Evolutionary conservation across 2,329 filamentous ascomycete genomes (phyloP).

Genomic region (Pleochaeta shiraiana): DNA sequence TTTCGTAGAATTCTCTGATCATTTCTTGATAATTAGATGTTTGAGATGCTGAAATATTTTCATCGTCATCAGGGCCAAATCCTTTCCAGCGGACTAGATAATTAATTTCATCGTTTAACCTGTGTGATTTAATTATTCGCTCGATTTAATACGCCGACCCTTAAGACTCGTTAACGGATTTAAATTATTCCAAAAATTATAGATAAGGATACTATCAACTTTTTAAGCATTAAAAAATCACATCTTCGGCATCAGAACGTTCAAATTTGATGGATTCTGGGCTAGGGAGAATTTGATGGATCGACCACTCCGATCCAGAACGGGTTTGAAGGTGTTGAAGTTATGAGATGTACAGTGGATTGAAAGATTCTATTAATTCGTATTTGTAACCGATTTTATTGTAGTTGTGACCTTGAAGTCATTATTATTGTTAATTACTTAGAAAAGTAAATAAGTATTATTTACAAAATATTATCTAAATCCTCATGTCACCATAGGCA

Average conservation of each 20-base stretch:
- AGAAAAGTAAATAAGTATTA: too few relatives aligned
- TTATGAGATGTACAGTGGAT: too few relatives aligned
- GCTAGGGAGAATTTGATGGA: too few relatives aligned
- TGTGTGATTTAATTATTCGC: neutral
- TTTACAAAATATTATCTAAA: too few relatives aligned
- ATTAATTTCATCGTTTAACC: neutral
- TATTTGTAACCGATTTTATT: too few relatives aligned
- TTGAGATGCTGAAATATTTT: neutral
- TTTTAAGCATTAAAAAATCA: neutral
- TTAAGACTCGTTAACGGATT: neutral
- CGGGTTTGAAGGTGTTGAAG: too few relatives aligned
- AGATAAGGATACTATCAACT: neutral
- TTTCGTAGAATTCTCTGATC: neutral
- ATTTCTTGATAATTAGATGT: neutral
- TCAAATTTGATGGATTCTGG: neutral
- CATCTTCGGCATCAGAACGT: neutral
- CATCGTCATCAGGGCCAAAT: neutral
- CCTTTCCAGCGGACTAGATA: neutral
- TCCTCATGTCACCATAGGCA: too few relatives aligned
- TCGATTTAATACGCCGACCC: neutral
- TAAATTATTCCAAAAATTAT: neutral
- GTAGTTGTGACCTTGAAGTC: too few relatives aligned
- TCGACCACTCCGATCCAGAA: too few relatives aligned
- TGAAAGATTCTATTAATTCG: too few relatives aligned
- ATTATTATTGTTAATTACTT: too few relatives aligned